These are phyloP conservation scores for Phytophthora uliginosa DNA, from an alignment of 352 stramenopile genomes.

Conservation along the genomic window DNA sequence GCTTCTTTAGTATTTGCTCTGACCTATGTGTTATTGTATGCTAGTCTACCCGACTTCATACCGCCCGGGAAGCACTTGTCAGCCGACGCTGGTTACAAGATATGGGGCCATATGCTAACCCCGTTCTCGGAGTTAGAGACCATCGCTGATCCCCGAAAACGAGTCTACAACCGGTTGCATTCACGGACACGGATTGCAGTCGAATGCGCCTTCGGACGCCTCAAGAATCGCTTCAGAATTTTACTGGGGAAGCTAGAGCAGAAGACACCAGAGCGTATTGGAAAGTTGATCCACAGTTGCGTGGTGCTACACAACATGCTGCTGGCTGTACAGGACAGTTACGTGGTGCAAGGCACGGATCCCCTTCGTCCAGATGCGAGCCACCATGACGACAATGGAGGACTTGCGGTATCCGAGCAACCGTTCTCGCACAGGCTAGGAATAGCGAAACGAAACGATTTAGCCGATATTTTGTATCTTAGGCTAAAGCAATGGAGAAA, in stretches of 20 bases:
- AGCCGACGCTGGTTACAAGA: too few species aligned
- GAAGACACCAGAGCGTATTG: neutral
- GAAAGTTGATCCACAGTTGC: constrained; percentile 23
- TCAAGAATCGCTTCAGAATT: too few species aligned
- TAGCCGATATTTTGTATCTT: constrained; percentile 9
- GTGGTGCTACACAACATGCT: neutral
- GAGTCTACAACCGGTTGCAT: too few species aligned
- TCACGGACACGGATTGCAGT: too few species aligned
- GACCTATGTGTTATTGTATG: neutral
- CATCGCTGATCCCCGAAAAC: too few species aligned
- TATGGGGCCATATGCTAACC: too few species aligned
- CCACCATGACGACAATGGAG: neutral
- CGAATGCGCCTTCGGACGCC: too few species aligned
- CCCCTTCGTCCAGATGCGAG: neutral
- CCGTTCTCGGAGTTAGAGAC: too few species aligned
- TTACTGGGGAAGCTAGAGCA: constrained; percentile 9
- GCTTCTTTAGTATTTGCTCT: neutral
- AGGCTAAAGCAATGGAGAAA: neutral
- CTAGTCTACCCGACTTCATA: neutral
- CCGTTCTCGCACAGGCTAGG: constrained; percentile 1
- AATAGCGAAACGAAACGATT: constrained; percentile 1
- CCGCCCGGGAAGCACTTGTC: constrained; percentile 3
- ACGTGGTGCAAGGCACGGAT: neutral
- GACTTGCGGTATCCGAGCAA: neutral
- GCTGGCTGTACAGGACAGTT: neutral